Base-by-base conservation (phyloP, 1,284 basidiomycete genomes). In the Cryptococcus floricola region DNA sequence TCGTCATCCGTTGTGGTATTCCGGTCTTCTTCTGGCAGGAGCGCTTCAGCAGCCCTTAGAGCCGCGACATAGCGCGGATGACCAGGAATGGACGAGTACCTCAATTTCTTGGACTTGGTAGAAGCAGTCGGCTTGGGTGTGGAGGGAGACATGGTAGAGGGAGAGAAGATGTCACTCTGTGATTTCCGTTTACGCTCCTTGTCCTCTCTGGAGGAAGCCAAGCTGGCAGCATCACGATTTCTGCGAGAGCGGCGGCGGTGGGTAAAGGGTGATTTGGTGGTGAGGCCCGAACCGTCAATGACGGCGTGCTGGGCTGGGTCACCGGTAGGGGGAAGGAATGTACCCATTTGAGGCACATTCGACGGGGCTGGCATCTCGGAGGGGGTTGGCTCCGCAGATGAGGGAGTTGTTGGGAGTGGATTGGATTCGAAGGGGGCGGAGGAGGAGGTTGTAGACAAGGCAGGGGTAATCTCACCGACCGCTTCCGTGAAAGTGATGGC, bases 1-100 rank as follows among this genome's bases (percentile, higher is more conserved):
- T 61, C 58, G 45, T 65, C 69, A 28, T 62, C 60, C 1, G 64
- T 62, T 2, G 67, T 71, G 27, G 59, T 61, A 50, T 70, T 68
- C 25, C 65, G 59, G 41, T 69, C 67, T 6, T 64, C 57, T 9
- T 60, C 63, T 51, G 68, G 64, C 38, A 60, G 53, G 23, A 59
- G 53, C 1, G 61, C 41, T 55, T 63, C 56, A 3, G 63, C 61
- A 2, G 67, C 66, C 16, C 66, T 62, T 10, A 63, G 57, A 13
- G 73, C 73, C 9, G 67, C 67, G 38, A 72, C 57, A 58, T 60
- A 75, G 13, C 72, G 61, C 12, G 74, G 74, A 58, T 75, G 74
- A 23, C 74, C 74, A 8, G 74, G 74, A 45, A 75, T 75, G 23
- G 71, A 73, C 38, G 74, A 73, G 61, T 74, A 75, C 48, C 71